A percentile compares a stretch with the other conserved stretches of the same genome.
Conservation (phyloP, 2,329 filamentous ascomycete species). For the Ophiostoma sp. region DNA sequence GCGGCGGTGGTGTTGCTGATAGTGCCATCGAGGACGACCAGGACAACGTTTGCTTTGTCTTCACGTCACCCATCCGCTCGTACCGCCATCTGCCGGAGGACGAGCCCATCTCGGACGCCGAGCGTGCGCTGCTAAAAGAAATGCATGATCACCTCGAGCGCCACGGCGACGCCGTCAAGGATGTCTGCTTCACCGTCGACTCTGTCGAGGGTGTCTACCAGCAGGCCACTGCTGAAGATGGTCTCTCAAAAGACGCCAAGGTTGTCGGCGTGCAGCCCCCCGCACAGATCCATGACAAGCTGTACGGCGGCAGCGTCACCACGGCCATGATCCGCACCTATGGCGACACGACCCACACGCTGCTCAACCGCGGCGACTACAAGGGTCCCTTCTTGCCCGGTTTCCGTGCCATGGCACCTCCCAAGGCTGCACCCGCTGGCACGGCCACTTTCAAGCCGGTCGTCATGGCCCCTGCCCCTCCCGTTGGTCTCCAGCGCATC, state of each 20-base stretch:
- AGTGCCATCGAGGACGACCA: constrained; percentile 38
- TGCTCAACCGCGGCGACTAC: constrained; percentile 74
- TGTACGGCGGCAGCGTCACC: constrained; percentile 68
- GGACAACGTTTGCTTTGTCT: constrained; percentile 73
- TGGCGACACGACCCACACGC: constrained; percentile 91
- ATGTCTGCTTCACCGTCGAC: constrained; percentile 94
- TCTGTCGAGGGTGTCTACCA: constrained; percentile 77
- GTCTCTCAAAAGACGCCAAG: constrained; percentile 35
- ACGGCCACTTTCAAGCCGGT: constrained; percentile 33
- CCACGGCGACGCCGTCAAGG: constrained; percentile 92
- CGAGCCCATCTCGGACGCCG: constrained; percentile 62
- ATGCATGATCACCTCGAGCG: constrained; percentile 81
- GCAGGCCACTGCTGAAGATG: constrained; percentile 67
- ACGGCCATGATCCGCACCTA: constrained; percentile 86
- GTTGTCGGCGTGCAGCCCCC: constrained; percentile 60
- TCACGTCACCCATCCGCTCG: constrained; percentile 77
- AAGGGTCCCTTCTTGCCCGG: constrained; percentile 79
- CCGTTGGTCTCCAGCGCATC: constrained; percentile 69
- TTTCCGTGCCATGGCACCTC: constrained; percentile 59
- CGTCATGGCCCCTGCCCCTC: constrained; percentile 57
- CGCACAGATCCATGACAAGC: constrained; percentile 52
- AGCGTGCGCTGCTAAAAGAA: constrained; percentile 66
- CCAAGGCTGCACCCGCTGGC: constrained; percentile 31
- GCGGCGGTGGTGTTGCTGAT: constrained; percentile 20
- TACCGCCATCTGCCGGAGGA: constrained; percentile 54